A percentile compares a stretch with the other conserved stretches of the same genome.
These are phyloP conservation scores for Salinomyces thailandicus DNA, from an alignment of 2,329 filamentous ascomycete genomes.

Conservation along the genomic window DNA sequence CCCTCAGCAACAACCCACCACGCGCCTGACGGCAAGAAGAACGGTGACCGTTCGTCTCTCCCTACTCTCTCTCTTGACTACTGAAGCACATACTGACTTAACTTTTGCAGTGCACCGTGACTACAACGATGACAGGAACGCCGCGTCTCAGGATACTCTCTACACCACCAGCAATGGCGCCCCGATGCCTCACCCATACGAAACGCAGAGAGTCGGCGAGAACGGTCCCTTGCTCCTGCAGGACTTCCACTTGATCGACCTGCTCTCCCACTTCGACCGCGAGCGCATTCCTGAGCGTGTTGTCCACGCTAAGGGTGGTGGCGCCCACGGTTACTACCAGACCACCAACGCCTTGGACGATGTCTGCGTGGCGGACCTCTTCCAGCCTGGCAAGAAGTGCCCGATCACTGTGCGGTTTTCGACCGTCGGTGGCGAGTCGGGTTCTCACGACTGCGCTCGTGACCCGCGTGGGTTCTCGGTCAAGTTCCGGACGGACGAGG, in stretches of 20 bases:
- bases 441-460: conserved; percentile 59
- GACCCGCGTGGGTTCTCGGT: conserved; percentile 63
- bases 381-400: conserved; percentile 57
- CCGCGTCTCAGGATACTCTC: conserved; percentile 34
- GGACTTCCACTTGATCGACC: conserved; percentile 40
- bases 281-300: conserved; percentile 43
- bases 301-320: conserved; percentile 41
- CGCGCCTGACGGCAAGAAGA: conserved; percentile 22
- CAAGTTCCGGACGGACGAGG: conserved; percentile 63
- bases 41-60: conserved; percentile 19
- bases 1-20: conserved; percentile 15
- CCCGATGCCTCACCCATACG: conserved; percentile 49
- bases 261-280: conserved; percentile 42
- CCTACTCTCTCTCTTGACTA: background rate
- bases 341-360: conserved; percentile 39
- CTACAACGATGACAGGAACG: conserved; percentile 37
- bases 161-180: conserved; percentile 49
- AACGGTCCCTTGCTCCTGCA: conserved; percentile 49
- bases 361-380: conserved; percentile 36
- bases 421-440: conserved; percentile 64
- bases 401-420: conserved; percentile 60
- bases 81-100: background rate
- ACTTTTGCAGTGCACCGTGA: conserved; percentile 20
- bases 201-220: conserved; percentile 45
- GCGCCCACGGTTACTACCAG: conserved; percentile 39